Evolutionary conservation across 139 green algal species (phyloP).

Genomic region (Picochlorum sp.): DNA sequence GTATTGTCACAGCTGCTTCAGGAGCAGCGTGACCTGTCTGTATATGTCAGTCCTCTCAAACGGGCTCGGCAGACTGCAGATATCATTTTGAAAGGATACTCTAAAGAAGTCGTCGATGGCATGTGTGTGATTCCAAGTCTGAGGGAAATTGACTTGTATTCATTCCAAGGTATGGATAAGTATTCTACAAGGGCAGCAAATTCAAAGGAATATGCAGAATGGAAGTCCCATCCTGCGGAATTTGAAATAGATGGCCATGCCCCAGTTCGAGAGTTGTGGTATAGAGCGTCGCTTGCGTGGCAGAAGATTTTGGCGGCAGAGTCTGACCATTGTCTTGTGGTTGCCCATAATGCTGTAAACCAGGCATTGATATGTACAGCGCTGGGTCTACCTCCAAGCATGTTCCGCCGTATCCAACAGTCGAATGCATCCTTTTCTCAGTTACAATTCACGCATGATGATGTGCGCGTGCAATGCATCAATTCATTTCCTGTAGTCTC

Average conservation of each 20-base stretch:
- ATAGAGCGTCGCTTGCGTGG: constrained; percentile 82
- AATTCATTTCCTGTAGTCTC: neutral
- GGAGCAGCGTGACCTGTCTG: constrained; percentile 48
- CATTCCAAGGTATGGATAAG: constrained; percentile 90
- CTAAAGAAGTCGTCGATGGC: constrained; percentile 22
- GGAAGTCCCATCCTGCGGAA: constrained; percentile 64
- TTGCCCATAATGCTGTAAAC: constrained; percentile 96
- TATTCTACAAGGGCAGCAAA: constrained; percentile 63
- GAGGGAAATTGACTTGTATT: constrained; percentile 92
- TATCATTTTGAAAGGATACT: constrained; percentile 47
- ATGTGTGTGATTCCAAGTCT: constrained; percentile 45
- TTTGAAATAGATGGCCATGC: constrained; percentile 80
- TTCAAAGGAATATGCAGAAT: constrained; percentile 56
- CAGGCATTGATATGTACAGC: constrained; percentile 69
- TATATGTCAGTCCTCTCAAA: constrained; percentile 66
- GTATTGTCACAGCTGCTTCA: constrained; percentile 3
- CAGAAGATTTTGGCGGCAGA: constrained; percentile 47
- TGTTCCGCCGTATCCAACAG: constrained; percentile 72
- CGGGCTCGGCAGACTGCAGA: constrained; percentile 70
- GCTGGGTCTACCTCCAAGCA: constrained; percentile 56
- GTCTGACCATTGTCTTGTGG: constrained; percentile 51
- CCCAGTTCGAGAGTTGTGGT: constrained; percentile 74
- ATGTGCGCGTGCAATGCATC: neutral
- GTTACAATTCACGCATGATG: constrained; percentile 55
- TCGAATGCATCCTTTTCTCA: constrained; percentile 70